Percentiles rank a stretch among this genome's conserved stretches.
phyloP scores from a whole-genome alignment of 108 stramenopile genomes.

The Schizochytrium sp. region DNA sequence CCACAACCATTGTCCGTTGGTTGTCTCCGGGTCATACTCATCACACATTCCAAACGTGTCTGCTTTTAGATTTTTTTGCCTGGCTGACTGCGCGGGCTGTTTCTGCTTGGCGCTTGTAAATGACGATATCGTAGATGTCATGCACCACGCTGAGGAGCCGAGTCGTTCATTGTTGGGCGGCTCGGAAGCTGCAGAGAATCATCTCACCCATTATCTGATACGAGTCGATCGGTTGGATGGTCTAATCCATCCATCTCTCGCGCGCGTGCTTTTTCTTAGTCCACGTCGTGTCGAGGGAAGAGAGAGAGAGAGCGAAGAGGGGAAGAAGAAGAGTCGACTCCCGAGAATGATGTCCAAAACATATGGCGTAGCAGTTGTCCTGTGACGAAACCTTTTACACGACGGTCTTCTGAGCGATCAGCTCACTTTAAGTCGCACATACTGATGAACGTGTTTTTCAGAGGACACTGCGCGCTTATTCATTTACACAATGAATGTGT shows the following conservation, averaged over 20 bases:
- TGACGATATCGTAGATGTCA: constrained; percentile 3
- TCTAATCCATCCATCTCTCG: neutral
- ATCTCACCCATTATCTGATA: constrained; percentile 10
- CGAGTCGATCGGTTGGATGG: neutral
- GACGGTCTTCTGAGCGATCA: constrained; percentile 3
- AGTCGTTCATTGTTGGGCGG: neutral
- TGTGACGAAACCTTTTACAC: neutral
- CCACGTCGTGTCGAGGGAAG: no score
- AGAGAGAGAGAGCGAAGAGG: neutral
- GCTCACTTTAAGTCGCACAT: neutral
- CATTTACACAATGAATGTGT: no score
- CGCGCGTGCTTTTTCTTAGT: neutral
- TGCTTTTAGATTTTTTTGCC: no score
- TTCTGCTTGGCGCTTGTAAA: neutral
- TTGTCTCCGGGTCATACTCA: neutral
- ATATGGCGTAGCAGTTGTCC: neutral
- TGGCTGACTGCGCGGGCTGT: no score
- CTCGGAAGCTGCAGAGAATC: neutral
- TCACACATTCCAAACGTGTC: neutral
- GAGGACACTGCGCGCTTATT: neutral
- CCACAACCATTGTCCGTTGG: neutral
- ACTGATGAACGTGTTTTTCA: neutral
- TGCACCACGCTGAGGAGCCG: neutral
- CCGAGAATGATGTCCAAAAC: no score
- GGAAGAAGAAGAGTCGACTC: neutral